Evolutionary conservation across 2,329 filamentous ascomycete species (phyloP).

Genomic region (Myriosclerotinia curreyana): DNA sequence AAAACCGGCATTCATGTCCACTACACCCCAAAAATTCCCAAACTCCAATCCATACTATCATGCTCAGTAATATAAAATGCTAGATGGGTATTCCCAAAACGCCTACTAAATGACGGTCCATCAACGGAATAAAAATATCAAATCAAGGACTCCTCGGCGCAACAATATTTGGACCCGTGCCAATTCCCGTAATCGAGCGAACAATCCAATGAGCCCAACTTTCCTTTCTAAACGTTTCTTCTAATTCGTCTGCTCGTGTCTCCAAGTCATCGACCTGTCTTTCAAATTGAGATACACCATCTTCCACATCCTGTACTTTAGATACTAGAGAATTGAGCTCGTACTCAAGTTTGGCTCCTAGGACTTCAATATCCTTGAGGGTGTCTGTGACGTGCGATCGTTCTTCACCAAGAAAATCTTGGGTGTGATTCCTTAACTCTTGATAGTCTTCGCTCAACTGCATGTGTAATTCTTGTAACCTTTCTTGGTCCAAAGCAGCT

Average conservation of each 20-base stretch:
- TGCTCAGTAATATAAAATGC: constrained; percentile 21
- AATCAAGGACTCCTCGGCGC: constrained; percentile 23
- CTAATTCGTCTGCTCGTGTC: constrained; percentile 59
- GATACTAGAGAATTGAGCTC: constrained; percentile 78
- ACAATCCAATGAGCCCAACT: constrained; percentile 40
- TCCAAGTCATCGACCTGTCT: constrained; percentile 72
- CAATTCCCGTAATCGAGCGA: constrained; percentile 38
- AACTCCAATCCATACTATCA: constrained; percentile 25
- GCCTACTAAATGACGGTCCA: constrained; percentile 16
- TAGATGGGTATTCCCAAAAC: constrained; percentile 24
- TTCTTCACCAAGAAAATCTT: constrained; percentile 68
- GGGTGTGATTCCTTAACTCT: constrained; percentile 61
- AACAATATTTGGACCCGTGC: constrained; percentile 36
- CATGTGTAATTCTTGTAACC: constrained; percentile 65
- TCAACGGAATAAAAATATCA: neutral
- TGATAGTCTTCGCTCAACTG: constrained; percentile 69
- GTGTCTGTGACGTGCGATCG: constrained; percentile 65
- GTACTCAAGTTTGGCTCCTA: constrained; percentile 86
- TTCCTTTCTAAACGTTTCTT: constrained; percentile 42
- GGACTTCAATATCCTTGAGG: constrained; percentile 73
- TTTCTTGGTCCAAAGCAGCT: constrained; percentile 61
- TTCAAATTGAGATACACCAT: constrained; percentile 76
- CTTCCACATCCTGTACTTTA: constrained; percentile 83
- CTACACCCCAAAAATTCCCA: constrained; percentile 18
- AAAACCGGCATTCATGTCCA: constrained; percentile 29